phyloP scores from a whole-genome alignment of 2,329 filamentous ascomycete species.

The Cryphonectria parasitica region DNA sequence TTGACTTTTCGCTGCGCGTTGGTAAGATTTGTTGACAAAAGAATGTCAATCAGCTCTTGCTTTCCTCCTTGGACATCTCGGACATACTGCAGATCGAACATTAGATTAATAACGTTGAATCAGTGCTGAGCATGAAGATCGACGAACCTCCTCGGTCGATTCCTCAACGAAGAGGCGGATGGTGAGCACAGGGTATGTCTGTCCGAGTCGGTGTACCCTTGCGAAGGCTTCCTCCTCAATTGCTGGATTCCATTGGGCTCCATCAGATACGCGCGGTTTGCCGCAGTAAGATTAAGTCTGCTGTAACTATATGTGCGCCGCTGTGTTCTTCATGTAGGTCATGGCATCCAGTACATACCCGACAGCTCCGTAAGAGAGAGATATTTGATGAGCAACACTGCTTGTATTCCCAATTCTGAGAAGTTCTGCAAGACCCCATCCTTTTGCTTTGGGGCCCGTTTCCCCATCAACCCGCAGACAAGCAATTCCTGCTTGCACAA shows the following conservation, averaged over 20 bases:
- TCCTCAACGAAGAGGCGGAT: constrained; percentile 4
- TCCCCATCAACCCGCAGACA: background rate
- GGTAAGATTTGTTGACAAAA: background rate
- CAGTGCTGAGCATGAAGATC: background rate
- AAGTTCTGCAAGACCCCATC: background rate
- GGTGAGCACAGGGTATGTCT: background rate
- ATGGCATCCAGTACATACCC: background rate
- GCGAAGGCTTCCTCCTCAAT: constrained; percentile 9
- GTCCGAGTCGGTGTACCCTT: background rate
- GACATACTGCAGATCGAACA: background rate
- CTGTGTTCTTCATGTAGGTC: background rate
- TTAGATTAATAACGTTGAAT: background rate
- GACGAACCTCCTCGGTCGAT: constrained; percentile 4
- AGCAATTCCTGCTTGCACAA: background rate
- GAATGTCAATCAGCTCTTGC: background rate
- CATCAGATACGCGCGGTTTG: constrained; percentile 12
- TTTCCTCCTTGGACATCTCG: background rate
- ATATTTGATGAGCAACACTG: no score
- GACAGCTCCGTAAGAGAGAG: background rate
- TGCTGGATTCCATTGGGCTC: constrained; percentile 16
- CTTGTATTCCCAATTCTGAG: background rate
- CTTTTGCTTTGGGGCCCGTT: background rate
- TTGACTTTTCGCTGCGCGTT: background rate
- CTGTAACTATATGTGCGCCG: background rate
- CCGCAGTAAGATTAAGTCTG: constrained; percentile 8